Evolutionary conservation across 2,329 filamentous ascomycete species (phyloP).

Genomic region (Ophiosphaerella korrae): DNA sequence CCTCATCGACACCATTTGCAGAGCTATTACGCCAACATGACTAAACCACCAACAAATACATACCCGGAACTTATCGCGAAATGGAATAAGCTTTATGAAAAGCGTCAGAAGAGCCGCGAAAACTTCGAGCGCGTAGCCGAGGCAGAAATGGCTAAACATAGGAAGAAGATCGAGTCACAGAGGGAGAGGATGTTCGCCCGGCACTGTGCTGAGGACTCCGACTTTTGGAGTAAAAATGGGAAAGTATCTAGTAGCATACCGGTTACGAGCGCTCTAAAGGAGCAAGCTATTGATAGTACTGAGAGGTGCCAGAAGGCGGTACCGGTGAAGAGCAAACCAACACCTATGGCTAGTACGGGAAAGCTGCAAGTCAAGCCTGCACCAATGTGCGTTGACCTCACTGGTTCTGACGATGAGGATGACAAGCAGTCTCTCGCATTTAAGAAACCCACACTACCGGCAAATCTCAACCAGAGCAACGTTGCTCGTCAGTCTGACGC

Average conservation of each 20-base stretch:
- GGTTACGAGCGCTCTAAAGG: background rate
- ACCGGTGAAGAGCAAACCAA: too few species aligned
- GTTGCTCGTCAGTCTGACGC: background rate
- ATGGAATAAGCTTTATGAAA: constrained; percentile 5
- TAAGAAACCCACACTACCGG: constrained; percentile 14
- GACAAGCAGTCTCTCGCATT: constrained; percentile 4
- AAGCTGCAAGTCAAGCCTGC: background rate
- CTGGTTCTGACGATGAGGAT: too few species aligned
- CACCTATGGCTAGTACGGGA: too few species aligned
- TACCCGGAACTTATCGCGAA: background rate
- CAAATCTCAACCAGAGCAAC: background rate
- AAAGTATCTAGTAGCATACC: background rate
- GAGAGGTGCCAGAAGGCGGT: too few species aligned
- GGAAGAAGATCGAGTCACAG: background rate
- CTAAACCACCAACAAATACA: background rate
- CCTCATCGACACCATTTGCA: background rate
- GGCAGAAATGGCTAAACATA: background rate
- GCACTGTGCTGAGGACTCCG: constrained; percentile 10
- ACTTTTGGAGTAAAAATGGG: constrained; percentile 9
- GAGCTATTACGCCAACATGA: background rate
- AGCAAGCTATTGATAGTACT: background rate
- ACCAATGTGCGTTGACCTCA: background rate
- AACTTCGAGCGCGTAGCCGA: background rate
- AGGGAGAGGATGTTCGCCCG: background rate
- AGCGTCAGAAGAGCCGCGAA: constrained; percentile 1